Evolutionary conservation across 2,329 filamentous ascomycete species (phyloP), one percentile per base, ranked within the genome.

Genomic region (Xylariaceae sp.): DNA sequence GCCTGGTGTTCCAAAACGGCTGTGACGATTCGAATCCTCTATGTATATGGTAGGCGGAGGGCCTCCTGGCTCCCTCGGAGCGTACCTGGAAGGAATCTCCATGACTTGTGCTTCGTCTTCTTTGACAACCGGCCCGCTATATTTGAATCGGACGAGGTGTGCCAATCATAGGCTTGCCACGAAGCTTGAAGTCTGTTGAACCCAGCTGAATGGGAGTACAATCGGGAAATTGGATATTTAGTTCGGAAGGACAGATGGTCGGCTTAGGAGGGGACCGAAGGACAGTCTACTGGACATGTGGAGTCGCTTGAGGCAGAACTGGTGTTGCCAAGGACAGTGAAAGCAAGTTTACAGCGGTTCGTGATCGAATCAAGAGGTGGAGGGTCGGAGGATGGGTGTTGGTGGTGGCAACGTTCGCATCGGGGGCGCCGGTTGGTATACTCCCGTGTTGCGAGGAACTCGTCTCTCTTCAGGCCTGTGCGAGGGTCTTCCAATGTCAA

Each of bases 41-140:
- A 59, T 55, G 52, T 56, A 56, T 52, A 59, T 60, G 46, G 56
- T 49, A 11, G 57, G 57, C 37, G 56, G 55, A 32, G 52, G 52
- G 38, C 52, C 57, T 48, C 57, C 56, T 29, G 56, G 51, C 48
- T 57, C 57, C 49, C 57, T 56, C 38, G 53, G 49, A 42, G 56
- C 43, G 41, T 55, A 59, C 48, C 54, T 51, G 33, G 57, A 43
- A 38, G 49, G 53, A 38, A 59, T 59, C 35, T 60, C 56, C 59
- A 61, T 61, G 12, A 39, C 46, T 35, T 31, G 38, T 47, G 29
- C 37, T 19, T 33, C 34, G 35, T 18, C 17, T 35, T 35, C 17
- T 19, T 17, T 17, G 9, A 35, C 15, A 40, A 39, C 44, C 31
- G 28, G 40, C 29, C 19, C 40, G 48, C 45, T 42, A 40, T 37